Conservation (phyloP, 2,329 filamentous ascomycete genomes). For the Boeremia lycopersici region DNA sequence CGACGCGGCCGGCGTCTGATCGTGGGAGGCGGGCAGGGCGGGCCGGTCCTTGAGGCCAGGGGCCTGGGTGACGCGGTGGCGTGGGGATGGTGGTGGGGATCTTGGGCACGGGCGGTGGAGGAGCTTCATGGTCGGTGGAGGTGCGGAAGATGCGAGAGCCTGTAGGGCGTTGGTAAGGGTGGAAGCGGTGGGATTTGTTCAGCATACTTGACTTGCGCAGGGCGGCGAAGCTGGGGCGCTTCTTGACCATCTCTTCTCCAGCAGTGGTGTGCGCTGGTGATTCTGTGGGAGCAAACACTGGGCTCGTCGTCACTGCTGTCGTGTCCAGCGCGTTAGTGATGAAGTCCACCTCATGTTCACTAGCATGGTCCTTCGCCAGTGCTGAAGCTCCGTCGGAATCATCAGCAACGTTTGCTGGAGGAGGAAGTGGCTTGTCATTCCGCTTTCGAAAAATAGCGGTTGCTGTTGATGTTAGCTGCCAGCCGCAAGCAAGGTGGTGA, state of each 20-base stretch:
- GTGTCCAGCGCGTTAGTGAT: not conserved
- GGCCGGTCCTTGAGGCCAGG: not conserved
- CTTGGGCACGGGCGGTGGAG: constrained; percentile 25
- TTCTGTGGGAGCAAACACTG: not conserved
- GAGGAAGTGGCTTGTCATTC: not conserved
- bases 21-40: constrained; percentile 10
- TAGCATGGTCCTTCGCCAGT: not conserved
- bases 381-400: not conserved
- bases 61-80: not conserved
- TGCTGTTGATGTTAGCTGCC: constrained; percentile 13
- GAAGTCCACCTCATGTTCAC: not conserved
- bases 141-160: constrained; percentile 26
- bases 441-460: constrained; percentile 6
- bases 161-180: not conserved
- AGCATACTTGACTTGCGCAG: constrained; percentile 23
- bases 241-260: constrained; percentile 8
- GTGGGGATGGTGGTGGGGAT: constrained; percentile 13
- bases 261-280: not conserved
- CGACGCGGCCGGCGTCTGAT: not conserved
- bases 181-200: not conserved
- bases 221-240: constrained; percentile 18
- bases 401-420: not conserved
- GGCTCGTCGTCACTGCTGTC: not conserved
- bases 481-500: not conserved
- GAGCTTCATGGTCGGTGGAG: not conserved